phyloP scores from a whole-genome alignment of 2,329 filamentous ascomycete species.

The Colletotrichum somersetense region DNA sequence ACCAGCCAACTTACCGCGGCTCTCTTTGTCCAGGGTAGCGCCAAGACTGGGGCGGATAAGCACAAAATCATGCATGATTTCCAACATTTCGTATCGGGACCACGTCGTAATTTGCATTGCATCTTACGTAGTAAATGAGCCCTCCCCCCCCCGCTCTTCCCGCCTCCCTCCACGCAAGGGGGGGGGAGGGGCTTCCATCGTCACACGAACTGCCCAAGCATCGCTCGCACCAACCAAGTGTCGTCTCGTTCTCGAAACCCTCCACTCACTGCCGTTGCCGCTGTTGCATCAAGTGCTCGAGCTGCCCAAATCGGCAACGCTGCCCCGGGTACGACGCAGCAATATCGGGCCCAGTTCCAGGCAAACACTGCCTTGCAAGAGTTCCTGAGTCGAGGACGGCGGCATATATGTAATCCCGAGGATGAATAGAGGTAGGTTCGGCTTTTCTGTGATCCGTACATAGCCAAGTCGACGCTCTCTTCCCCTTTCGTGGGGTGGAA shows the following conservation, averaged over 20 bases:
- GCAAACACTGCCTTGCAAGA: neutral
- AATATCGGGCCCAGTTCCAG: neutral
- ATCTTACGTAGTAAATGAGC: neutral
- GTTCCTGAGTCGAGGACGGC: neutral
- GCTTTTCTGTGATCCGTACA: neutral
- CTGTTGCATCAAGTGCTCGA: constrained; percentile 7
- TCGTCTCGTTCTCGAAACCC: constrained; percentile 1
- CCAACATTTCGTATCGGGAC: too few relatives aligned
- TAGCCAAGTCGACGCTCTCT: neutral
- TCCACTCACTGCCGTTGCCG: too few relatives aligned
- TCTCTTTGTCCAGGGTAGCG: too few relatives aligned
- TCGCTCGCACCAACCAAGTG: neutral
- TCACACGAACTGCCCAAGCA: constrained; percentile 20
- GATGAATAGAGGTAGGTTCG: neutral
- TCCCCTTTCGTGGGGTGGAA: neutral
- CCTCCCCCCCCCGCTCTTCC: neutral
- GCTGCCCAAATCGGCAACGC: neutral
- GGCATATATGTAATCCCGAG: neutral
- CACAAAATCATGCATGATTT: constrained; percentile 6
- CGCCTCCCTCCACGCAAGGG: constrained; percentile 13
- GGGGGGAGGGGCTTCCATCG: constrained; percentile 1
- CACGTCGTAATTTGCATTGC: neutral
- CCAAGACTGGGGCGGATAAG: neutral
- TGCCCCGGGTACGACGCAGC: constrained; percentile 16
- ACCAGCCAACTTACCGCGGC: too few relatives aligned